Percentiles rank a stretch among this genome's conserved stretches.
Conservation (phyloP, 345 rosid genomes). For the Leavenworthia alabamica region DNA sequence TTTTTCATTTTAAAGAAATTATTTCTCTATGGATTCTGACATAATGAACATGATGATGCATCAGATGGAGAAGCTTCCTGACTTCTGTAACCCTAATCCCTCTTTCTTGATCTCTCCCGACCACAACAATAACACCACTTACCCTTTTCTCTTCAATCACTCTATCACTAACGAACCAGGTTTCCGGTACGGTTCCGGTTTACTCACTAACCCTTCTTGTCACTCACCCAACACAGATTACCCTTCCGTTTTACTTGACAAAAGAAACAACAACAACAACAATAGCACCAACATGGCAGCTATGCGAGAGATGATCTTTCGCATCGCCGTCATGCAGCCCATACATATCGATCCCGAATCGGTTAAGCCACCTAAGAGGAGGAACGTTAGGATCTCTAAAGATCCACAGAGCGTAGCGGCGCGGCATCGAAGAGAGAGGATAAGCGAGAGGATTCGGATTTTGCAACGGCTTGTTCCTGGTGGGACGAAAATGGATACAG, state of each 20-base stretch:
- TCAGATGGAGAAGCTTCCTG: constrained; percentile 66
- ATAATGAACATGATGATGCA: constrained; percentile 54
- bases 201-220: constrained; percentile 18
- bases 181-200: constrained; percentile 25
- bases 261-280: constrained; percentile 31
- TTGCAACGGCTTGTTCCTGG: constrained; percentile 96
- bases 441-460: constrained; percentile 85
- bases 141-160: constrained; percentile 19
- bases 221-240: constrained; percentile 15
- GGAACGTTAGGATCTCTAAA: constrained; percentile 85
- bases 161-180: constrained; percentile 19
- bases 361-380: constrained; percentile 73
- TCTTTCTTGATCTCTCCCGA: constrained; percentile 9
- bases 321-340: constrained; percentile 86
- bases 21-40: constrained; percentile 31
- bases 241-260: constrained; percentile 29
- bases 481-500: constrained; percentile 96
- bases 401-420: constrained; percentile 97
- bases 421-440: constrained; percentile 74
- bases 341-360: constrained; percentile 81
- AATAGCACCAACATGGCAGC: constrained; percentile 43
- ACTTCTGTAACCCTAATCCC: constrained; percentile 32
- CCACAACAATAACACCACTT: constrained; percentile 23
- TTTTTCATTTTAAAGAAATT: not conserved
- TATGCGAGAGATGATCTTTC: constrained; percentile 81